Evolutionary conservation across 1,284 basidiomycete genomes (phyloP).

Genomic region (Wolfiporia cocos): DNA sequence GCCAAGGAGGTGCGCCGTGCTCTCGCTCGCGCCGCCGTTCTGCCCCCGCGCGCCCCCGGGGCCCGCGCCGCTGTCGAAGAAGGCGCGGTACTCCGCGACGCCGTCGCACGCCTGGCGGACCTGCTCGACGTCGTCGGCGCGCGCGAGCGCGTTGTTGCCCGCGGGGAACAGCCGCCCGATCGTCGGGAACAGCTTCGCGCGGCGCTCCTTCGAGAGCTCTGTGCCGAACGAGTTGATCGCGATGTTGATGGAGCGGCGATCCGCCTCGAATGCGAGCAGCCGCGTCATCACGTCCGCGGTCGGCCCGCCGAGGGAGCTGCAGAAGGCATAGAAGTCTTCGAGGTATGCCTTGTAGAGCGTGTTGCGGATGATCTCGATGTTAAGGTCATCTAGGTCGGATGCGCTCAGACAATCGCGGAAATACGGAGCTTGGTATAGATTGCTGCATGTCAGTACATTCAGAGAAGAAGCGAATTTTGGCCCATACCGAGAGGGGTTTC

Average conservation of each 20-base stretch:
- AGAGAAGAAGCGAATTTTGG: slow-evolving; percentile 2
- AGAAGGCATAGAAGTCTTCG: slow-evolving; percentile 93
- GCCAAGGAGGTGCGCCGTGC: slow-evolving; percentile 24
- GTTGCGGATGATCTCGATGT: slow-evolving; percentile 99
- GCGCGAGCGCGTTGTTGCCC: slow-evolving; percentile 91
- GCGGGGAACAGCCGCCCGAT: slow-evolving; percentile 94
- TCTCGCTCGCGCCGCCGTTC: slow-evolving; percentile 30
- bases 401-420: slow-evolving; percentile 96
- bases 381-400: slow-evolving; percentile 95
- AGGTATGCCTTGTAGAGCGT: slow-evolving; percentile 99
- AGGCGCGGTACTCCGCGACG: slow-evolving; percentile 85
- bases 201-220: slow-evolving; percentile 91
- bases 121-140: slow-evolving; percentile 94
- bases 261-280: slow-evolving; percentile 94
- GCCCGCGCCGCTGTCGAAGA: slow-evolving; percentile 57
- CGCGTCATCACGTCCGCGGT: slow-evolving; percentile 87
- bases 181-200: slow-evolving; percentile 92
- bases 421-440: slow-evolving; percentile 78
- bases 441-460: slow-evolving; percentile 2
- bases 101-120: slow-evolving; percentile 86
- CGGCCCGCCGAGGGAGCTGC: slow-evolving; percentile 73
- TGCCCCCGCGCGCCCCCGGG: slow-evolving; percentile 10
- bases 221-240: slow-evolving; percentile 99
- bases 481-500: slow-evolving; percentile 91
- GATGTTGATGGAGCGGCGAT: slow-evolving; percentile 95